A percentile compares a stretch with the other conserved stretches of the same genome.
Conservation (phyloP, 306 rosid species). For the Acacia acuminata region DNA sequence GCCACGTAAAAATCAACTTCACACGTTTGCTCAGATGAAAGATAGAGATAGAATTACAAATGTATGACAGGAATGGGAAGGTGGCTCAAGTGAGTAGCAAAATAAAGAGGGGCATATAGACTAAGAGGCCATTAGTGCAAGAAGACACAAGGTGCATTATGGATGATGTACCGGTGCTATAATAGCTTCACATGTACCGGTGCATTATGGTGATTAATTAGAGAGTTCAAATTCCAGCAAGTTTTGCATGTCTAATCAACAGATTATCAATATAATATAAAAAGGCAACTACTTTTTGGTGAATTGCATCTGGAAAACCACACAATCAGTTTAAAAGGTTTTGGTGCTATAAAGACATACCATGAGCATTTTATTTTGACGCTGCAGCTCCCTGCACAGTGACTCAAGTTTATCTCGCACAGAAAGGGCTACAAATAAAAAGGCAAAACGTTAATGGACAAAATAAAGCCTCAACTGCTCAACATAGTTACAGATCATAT, state of each 20-base stretch:
- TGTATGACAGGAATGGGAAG: not conserved
- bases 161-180: not conserved
- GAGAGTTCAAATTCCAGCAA: slow-evolving; percentile 13
- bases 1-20: not conserved
- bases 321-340: slow-evolving; percentile 35
- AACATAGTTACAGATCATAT: slow-evolving; percentile 26
- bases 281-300: slow-evolving; percentile 9
- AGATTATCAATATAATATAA: slow-evolving; percentile 6
- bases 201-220: not conserved
- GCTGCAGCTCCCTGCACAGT: slow-evolving; percentile 92
- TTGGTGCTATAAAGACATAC: slow-evolving; percentile 46
- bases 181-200: not conserved
- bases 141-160: slow-evolving; percentile 3
- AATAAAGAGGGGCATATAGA: not conserved
- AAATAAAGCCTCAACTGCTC: slow-evolving; percentile 20
- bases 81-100: not conserved
- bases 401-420: slow-evolving; percentile 96
- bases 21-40: not conserved
- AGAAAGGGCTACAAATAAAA: slow-evolving; percentile 62
- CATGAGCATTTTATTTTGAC: slow-evolving; percentile 93
- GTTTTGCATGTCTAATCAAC: slow-evolving; percentile 16
- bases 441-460: slow-evolving; percentile 24
- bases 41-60: not conserved
- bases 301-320: slow-evolving; percentile 11
- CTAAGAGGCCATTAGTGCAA: not conserved